Evolutionary conservation across 192 early-diverging fungal genomes (phyloP).

Genomic region (Paraglomus occultum): DNA sequence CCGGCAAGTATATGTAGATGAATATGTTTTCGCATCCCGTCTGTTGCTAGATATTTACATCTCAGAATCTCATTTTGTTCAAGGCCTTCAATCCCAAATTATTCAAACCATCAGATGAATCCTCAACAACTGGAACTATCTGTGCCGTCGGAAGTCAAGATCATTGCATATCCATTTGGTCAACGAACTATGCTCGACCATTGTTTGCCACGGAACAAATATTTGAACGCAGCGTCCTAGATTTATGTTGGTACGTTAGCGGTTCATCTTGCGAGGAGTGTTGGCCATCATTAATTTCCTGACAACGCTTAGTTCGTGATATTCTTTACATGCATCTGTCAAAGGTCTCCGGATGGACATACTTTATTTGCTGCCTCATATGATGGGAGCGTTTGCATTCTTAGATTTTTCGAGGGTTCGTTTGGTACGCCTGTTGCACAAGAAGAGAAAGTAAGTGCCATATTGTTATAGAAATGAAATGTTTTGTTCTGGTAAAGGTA

Average conservation of each 20-base stretch:
- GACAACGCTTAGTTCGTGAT: not conserved
- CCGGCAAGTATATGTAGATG: not conserved
- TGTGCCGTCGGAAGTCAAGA: constrained; percentile 93
- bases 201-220: constrained; percentile 68
- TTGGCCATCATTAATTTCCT: no score
- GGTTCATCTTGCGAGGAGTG: no score
- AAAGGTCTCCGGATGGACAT: constrained; percentile 70
- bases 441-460: constrained; percentile 60
- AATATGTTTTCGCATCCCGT: not conserved
- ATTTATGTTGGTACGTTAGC: constrained; percentile 73
- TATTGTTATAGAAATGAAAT: constrained; percentile 4
- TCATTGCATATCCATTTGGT: constrained; percentile 84
- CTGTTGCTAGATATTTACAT: not conserved
- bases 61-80: constrained; percentile 29
- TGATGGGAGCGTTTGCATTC: constrained; percentile 81
- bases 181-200: constrained; percentile 69
- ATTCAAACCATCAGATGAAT: constrained; percentile 51
- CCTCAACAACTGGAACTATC: constrained; percentile 51
- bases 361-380: constrained; percentile 85
- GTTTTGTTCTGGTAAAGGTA: not conserved
- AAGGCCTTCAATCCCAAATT: constrained; percentile 77
- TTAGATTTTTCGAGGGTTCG: constrained; percentile 68
- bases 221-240: constrained; percentile 83
- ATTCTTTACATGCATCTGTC: not conserved
- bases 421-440: constrained; percentile 61